Base-by-base conservation (phyloP, 257 asterid species). In the Linderniella brevidens region DNA sequence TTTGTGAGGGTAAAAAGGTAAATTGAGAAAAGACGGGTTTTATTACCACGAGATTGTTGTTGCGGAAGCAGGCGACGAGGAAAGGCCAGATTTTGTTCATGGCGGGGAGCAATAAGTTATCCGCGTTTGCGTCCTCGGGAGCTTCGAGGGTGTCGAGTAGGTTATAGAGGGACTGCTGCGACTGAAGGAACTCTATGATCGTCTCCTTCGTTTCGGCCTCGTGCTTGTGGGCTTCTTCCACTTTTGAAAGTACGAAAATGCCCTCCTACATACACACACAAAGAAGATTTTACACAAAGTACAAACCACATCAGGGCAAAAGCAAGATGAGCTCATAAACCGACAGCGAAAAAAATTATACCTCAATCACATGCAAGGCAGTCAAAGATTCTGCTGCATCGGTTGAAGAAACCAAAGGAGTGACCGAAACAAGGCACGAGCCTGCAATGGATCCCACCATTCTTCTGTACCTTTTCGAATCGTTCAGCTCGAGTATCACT, bases 71-170 rank as follows among this genome's bases (percentile, higher is more conserved):
- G 50, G 88, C 56, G 48, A 85, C 76, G 60, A 90, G 66, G 65
- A 66, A 90, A 16, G 96, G 96, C 99, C 99, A 90, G n/a, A 81
- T 74, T 75, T 81, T 85, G 58, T 90, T 90, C 77, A 74, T 63
- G 38, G 99, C 96, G 50, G 99, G 99, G 64, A 90, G 94, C 66
- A 80, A 66, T 71, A 87, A 65, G 54, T 79, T 85, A 65, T 85
- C 99, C 13, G 46, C 64, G 54, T 78, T 58, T 66, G 77, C 96
- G 68, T 85, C 96, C 70, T 67, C 83, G 38, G 77, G 64, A 53
- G 75, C 78, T 53, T 68, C 82, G 41, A 80, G 67, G 49, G 75
- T 64, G 61, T 90, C 96, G 45, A 53, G 72, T 56, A 85, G 93
- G 62, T 57, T 50, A 63, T 77, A 61, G 19, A 81, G 65, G 18